Conservation (phyloP, 1,139 yeast species). For the Sugiyamaella japonica region DNA sequence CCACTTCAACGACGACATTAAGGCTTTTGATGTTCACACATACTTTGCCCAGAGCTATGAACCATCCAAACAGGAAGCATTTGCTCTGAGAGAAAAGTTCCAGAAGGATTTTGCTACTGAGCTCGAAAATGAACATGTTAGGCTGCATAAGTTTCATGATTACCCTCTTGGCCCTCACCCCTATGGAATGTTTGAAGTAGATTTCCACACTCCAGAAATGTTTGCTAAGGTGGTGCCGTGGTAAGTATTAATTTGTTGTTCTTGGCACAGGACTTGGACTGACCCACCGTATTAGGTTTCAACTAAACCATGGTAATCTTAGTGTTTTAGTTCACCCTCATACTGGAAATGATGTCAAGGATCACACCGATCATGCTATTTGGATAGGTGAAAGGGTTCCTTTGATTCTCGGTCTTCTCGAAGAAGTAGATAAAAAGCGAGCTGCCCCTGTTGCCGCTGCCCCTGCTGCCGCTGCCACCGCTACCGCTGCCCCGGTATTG, state of each 20-base stretch:
- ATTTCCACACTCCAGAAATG: conserved; percentile 40
- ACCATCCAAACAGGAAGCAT: conserved; percentile 44
- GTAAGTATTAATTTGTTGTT: conserved; percentile 17
- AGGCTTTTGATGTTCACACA: conserved; percentile 53
- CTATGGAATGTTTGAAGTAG: conserved; percentile 45
- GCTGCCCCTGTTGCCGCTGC: conserved; percentile 3
- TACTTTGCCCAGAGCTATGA: conserved; percentile 50
- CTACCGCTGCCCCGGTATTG: neutral
- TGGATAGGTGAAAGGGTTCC: conserved; percentile 52
- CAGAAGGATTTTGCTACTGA: conserved; percentile 49
- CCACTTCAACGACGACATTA: conserved; percentile 22
- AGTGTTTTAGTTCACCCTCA: conserved; percentile 58
- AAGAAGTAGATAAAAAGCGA: conserved; percentile 4
- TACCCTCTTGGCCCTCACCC: conserved; percentile 62
- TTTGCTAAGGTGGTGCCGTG: conserved; percentile 41
- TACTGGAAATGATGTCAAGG: conserved; percentile 44
- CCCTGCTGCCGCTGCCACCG: neutral
- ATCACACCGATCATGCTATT: conserved; percentile 54
- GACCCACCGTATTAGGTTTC: conserved; percentile 36
- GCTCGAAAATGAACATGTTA: conserved; percentile 46
- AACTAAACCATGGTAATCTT: conserved; percentile 52
- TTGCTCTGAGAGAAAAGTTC: conserved; percentile 46
- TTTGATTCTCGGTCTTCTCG: conserved; percentile 23
- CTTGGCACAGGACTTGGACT: neutral
- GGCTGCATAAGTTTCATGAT: conserved; percentile 52